Base-by-base conservation (phyloP, 2,329 filamentous ascomycete genomes). In the Passalora sequoiae region DNA sequence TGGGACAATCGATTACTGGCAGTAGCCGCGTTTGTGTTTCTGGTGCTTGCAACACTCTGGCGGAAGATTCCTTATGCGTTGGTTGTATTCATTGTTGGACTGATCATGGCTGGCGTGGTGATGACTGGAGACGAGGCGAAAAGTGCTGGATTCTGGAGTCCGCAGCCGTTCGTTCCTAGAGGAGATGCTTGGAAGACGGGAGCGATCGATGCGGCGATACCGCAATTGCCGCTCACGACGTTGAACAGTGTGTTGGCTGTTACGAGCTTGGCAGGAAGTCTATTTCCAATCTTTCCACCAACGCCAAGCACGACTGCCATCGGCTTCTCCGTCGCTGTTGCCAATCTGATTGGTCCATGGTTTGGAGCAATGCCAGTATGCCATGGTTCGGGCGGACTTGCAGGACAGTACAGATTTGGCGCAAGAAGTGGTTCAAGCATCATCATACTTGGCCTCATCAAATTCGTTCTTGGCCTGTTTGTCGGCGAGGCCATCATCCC, bases 311-410 rank as follows among this genome's bases (percentile, higher is more conserved):
- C 88, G 4, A 91, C 87, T 0, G 74, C 81, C 1, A 73, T 97
- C 21, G 91, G 89, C 1, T 63, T 89, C 47, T 94, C 87, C 42
- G 86, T 97, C 3, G 82, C 83, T 0, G 58, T 73, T 2, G 94
- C 95, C 79, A 97, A 97, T 61, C 69, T 96, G 3, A 64, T 84
- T 1, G 84, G 85, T 12, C 89, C 86, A 58, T 94, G 87, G 86
- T 94, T 95, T 58, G 89, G 89, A 36, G 85, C 84, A 4, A 97
- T 96, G 92, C 92, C 91, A 3, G 81, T 92, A 3, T 97, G 92
- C 60, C 92, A 97, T 62, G 91, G 91, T 4, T 88, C 88, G 1
- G 91, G 91, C 2, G 91, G 91, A 0, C 72, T 97, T 0, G 92
- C 92, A 4, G 92, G 85, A 0, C 91, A 97, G 63, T 87, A 88